Conservation (phyloP, 139 green algal genomes). For the Tetraselmis striata region DNA sequence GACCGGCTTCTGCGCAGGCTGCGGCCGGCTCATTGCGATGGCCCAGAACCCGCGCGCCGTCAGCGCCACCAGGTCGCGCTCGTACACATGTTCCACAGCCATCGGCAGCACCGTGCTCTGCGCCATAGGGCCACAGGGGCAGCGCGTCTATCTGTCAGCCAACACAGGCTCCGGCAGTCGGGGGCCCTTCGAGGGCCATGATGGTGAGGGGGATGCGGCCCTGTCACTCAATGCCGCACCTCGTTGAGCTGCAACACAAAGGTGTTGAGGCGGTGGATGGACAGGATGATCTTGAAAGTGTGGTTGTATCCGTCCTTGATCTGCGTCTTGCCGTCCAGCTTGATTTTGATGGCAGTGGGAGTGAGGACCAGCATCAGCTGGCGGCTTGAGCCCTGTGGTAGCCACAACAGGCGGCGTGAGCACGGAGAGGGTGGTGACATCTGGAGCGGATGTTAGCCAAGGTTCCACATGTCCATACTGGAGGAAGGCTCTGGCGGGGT, state of each 20-base stretch:
- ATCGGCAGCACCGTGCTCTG: not conserved
- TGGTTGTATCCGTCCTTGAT: constrained; percentile 9
- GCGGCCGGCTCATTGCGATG: not conserved
- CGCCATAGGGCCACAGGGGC: not conserved
- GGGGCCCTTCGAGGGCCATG: too few relatives aligned
- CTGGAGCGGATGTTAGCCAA: too few relatives aligned
- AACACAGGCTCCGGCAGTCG: too few relatives aligned
- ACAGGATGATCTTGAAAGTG: constrained; percentile 10
- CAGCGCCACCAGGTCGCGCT: constrained; percentile 7
- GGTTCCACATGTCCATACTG: too few relatives aligned
- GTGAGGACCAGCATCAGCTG: constrained; percentile 6
- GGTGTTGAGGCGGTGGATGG: constrained; percentile 5
- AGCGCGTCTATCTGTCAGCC: too few relatives aligned
- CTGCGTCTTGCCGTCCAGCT: not conserved
- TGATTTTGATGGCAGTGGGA: constrained; percentile 1
- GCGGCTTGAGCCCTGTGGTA: not conserved
- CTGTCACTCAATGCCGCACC: too few relatives aligned
- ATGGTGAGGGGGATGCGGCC: too few relatives aligned
- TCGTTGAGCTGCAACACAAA: constrained; percentile 9
- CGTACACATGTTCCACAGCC: constrained; percentile 8
- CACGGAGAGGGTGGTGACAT: not conserved
- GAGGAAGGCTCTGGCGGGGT: too few relatives aligned
- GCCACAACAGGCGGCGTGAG: too few relatives aligned
- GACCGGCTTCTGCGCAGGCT: not conserved
- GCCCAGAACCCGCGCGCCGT: constrained; percentile 9